Conservation (phyloP, 2,329 filamentous ascomycete species). For the Colletotrichum ledebouriae region DNA sequence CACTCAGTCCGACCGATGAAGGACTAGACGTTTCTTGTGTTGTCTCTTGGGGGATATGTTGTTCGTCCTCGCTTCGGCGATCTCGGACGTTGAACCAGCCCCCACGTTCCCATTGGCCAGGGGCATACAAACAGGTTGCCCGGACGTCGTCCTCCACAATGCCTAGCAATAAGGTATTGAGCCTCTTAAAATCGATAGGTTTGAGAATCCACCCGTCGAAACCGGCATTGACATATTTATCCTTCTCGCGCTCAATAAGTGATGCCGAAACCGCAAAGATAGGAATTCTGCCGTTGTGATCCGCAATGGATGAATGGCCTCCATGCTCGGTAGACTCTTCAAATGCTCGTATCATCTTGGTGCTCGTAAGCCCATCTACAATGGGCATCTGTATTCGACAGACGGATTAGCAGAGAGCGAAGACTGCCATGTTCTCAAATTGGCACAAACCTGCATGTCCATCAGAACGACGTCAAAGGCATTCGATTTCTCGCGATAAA, state of each 20-base stretch:
- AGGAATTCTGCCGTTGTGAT: slow-evolving; percentile 75
- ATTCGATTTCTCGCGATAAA: slow-evolving; percentile 73
- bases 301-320: slow-evolving; percentile 70
- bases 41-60: background rate
- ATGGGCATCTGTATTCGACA: slow-evolving; percentile 81
- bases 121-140: slow-evolving; percentile 73
- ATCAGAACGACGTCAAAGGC: slow-evolving; percentile 86
- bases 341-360: slow-evolving; percentile 83
- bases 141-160: slow-evolving; percentile 74
- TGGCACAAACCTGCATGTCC: slow-evolving; percentile 82
- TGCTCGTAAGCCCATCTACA: slow-evolving; percentile 84
- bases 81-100: slow-evolving; percentile 76
- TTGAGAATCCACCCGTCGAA: slow-evolving; percentile 95
- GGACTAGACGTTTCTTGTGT: background rate
- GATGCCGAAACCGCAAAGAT: slow-evolving; percentile 92
- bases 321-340: slow-evolving; percentile 67
- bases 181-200: slow-evolving; percentile 83
- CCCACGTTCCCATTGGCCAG: slow-evolving; percentile 85
- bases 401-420: too few relatives aligned
- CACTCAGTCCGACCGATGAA: background rate
- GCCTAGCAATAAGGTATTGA: slow-evolving; percentile 77
- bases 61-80: slow-evolving; percentile 11
- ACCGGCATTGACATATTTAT: slow-evolving; percentile 80
- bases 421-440: too few relatives aligned
- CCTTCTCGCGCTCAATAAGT: slow-evolving; percentile 76